A percentile compares a stretch with the other conserved stretches of the same genome.
phyloP scores from a whole-genome alignment of 169 alveolate genomes.

The Eimeria sp. region DNA sequence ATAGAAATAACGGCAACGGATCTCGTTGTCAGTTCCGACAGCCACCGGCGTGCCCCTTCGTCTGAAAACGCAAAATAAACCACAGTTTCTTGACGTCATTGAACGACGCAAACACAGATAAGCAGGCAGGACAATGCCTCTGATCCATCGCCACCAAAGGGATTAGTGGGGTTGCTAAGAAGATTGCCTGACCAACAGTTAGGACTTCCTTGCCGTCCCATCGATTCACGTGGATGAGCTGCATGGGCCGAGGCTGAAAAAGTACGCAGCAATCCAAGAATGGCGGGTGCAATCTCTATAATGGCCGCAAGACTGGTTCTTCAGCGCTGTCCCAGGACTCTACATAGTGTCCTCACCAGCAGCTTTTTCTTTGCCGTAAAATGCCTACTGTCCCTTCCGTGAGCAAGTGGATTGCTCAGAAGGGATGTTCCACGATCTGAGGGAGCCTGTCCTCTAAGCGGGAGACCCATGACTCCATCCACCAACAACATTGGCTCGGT shows the following conservation, averaged over 20 bases:
- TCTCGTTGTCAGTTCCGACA: slow-evolving; percentile 57
- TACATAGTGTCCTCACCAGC: slow-evolving; percentile 21
- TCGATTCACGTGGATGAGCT: slow-evolving; percentile 82
- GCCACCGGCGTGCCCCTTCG: slow-evolving; percentile 78
- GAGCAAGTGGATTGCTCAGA: slow-evolving; percentile 62
- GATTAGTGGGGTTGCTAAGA: neutral
- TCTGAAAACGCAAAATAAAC: slow-evolving; percentile 13
- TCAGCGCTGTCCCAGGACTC: neutral
- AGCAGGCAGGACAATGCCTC: neutral
- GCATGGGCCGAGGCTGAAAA: slow-evolving; percentile 77
- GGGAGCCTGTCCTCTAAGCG: slow-evolving; percentile 69
- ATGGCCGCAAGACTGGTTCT: neutral
- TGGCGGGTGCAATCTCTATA: neutral
- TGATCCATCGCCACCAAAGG: slow-evolving; percentile 2
- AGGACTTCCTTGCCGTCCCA: slow-evolving; percentile 84
- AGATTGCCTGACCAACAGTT: slow-evolving; percentile 66
- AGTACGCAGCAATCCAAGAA: neutral
- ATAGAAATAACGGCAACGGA: slow-evolving; percentile 76
- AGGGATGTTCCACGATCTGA: slow-evolving; percentile 60
- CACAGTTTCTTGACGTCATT: neutral
- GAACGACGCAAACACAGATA: neutral
- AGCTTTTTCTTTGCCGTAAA: slow-evolving; percentile 50
- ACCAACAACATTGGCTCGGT: slow-evolving; percentile 65
- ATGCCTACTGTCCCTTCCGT: slow-evolving; percentile 42
- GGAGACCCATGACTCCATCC: slow-evolving; percentile 61